Base-by-base conservation (phyloP, 2,329 filamentous ascomycete species). In the Aurifilum marmelostoma region DNA sequence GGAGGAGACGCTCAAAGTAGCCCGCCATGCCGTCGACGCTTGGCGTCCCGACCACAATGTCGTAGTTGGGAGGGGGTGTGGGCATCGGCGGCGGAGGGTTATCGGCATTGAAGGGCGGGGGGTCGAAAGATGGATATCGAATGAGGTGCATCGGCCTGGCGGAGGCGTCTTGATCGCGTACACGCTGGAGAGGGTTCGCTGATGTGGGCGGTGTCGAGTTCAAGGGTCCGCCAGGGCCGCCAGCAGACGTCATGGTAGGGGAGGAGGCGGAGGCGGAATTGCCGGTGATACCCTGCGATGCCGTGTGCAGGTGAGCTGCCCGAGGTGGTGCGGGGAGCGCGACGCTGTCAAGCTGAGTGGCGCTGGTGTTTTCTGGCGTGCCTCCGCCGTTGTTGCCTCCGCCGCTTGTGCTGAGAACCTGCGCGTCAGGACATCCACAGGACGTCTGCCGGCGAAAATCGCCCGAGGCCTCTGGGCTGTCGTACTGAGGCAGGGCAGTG, bases 51-150 rank as follows among this genome's bases (percentile, higher is more conserved):
- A 96, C 88, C 50, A 97, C 92, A 3, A 86, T 84, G 69, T 95
- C 92, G 77, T 97, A 97, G 68, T 91, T 89, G 0, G 94, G 94
- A 9, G 94, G 94, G 1, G 94, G 94, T 0, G 93, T 97, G 0
- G 81, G 76, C 66, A 80, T 71, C 1, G 91, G 89, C 64, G 91
- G 91, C 4, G 92, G 92, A 0, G 92, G 89, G 6, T 89, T 85
- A 66, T 97, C 91, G 6, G 93, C 93, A 71, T 96, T 91, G 75
- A 97, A 97, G 0, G 92, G 88, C 0, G 94, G 94, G 1, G 94
- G 94, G 69, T 94, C 94, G 80, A 94, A 97, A 0, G 93, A 97
- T 0, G 94, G 94, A 7, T 89, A 87, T 32, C 94, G 89, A 41
- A 97, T 80, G 2, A 97, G 85, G 77, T 97, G 94, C 65, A 97